phyloP scores from a whole-genome alignment of 768 basidiomycete genomes.

The Boletus rubescentipes region DNA sequence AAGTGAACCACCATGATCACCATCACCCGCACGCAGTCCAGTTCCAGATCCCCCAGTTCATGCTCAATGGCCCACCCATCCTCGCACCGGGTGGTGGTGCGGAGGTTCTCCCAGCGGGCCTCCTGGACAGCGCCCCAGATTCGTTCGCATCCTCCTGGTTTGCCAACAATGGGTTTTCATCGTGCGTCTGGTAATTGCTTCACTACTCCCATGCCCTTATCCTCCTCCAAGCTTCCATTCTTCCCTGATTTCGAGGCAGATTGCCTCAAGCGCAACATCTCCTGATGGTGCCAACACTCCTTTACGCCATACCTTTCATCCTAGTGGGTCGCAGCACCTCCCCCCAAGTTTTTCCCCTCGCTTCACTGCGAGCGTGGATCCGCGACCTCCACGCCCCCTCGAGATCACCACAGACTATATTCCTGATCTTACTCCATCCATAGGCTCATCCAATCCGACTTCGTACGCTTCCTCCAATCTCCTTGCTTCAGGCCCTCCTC shows the following conservation, averaged over 20 bases:
- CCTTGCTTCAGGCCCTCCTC: neutral
- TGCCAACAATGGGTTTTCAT: slow-evolving; percentile 42
- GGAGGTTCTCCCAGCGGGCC: slow-evolving; percentile 60
- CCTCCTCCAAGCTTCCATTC: slow-evolving; percentile 23
- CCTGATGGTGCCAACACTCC: neutral
- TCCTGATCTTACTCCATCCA: slow-evolving; percentile 3
- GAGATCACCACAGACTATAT: slow-evolving; percentile 1
- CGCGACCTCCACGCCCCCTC: slow-evolving; percentile 2
- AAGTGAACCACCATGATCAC: slow-evolving; percentile 1
- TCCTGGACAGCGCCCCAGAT: slow-evolving; percentile 26
- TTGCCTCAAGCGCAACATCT: neutral
- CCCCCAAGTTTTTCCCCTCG: neutral
- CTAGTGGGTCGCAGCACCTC: neutral
- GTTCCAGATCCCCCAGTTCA: slow-evolving; percentile 67
- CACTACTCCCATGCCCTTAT: slow-evolving; percentile 10
- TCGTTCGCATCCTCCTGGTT: slow-evolving; percentile 49
- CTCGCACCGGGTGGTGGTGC: slow-evolving; percentile 73
- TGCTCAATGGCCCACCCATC: slow-evolving; percentile 55
- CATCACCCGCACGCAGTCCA: slow-evolving; percentile 33
- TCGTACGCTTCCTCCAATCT: slow-evolving; percentile 5
- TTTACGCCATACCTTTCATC: neutral
- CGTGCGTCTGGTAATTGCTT: slow-evolving; percentile 17
- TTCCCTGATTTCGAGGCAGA: slow-evolving; percentile 18
- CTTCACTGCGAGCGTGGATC: slow-evolving; percentile 1
- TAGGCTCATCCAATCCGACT: slow-evolving; percentile 4